These are phyloP conservation scores for Apiospora sp. DNA, from an alignment of 2,329 filamentous ascomycete species.

Conservation along the genomic window DNA sequence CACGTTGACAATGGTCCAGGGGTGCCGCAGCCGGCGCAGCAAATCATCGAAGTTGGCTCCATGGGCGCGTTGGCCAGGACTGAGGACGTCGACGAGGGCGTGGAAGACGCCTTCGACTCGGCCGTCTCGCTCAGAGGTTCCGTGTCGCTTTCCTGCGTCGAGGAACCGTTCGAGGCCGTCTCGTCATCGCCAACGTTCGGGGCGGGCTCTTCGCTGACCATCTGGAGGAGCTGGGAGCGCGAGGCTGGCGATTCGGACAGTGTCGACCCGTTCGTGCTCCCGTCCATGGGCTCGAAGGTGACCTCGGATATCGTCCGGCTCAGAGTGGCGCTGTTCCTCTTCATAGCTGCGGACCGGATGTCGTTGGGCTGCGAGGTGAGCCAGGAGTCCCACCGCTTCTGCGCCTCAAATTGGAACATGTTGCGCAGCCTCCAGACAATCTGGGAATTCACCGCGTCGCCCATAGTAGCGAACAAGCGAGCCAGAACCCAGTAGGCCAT, in stretches of 20 bases:
- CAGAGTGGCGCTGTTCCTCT: background rate
- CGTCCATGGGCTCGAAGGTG: background rate
- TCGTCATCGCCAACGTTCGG: background rate
- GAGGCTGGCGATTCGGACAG: background rate
- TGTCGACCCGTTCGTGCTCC: background rate
- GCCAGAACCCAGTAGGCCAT: constrained; percentile 38
- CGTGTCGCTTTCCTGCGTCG: background rate
- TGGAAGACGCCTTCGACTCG: background rate
- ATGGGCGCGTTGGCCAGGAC: constrained; percentile 26
- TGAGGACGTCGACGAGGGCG: background rate
- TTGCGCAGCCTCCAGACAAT: constrained; percentile 40
- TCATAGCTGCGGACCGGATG: background rate
- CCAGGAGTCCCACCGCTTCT: constrained; percentile 38
- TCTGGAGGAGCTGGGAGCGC: background rate
- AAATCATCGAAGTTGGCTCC: constrained; percentile 36
- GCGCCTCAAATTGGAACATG: constrained; percentile 32
- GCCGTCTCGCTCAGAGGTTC: background rate
- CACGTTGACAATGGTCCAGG: constrained; percentile 37
- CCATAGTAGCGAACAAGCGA: constrained; percentile 34
- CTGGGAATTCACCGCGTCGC: constrained; percentile 33
- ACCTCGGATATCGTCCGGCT: constrained; percentile 6
- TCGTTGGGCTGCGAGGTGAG: constrained; percentile 30
- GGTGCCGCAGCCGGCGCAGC: constrained; percentile 38
- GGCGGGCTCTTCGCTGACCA: background rate
- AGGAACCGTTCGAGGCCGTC: background rate